Evolutionary conservation across 2,329 filamentous ascomycete genomes (phyloP), one percentile per base, ranked within the genome.

Genomic region (Knoxdaviesia proteae): DNA sequence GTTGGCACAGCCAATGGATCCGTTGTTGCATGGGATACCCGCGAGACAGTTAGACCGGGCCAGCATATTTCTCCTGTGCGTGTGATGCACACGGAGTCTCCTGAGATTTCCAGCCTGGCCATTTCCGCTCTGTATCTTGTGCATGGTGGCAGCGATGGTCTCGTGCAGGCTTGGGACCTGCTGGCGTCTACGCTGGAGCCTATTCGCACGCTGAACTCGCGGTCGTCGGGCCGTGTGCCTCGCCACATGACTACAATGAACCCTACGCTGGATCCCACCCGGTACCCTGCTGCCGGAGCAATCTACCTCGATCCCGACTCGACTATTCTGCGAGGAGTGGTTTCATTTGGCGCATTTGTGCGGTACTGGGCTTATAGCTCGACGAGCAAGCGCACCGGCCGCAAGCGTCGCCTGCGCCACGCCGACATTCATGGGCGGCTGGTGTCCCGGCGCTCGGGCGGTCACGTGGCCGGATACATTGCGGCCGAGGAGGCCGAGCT

Each of bases 141-240:
- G 6, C 84, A 94, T 56, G 90, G 90, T 41, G 90, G 90, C 31
- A 94, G 82, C 50, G 90, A 98, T 59, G 88, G 90, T 1, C 71
- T 96, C 3, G 88, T 94, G 5, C 90, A 96, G 57, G 83, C 86
- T 5, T 98, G 90, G 90, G 90, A 98, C 61, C 83, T 82, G n/a
- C 64, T 98, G 39, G 84, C 79, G 1, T 96, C 88, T 2, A 80
- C 71, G 0, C 60, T 69, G 11, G 75, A 79, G 20, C 84, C 90
- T 0, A 71, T 96, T 42, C 76, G 86, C 36, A 96, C 86, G 0
- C 66, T 98, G 43, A 87, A 93, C 54, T 84, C 84, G 3, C 77
- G 81, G 9, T 86, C 88, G 49, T 82, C 82, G 2, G 79, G 81
- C 6, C 77, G 84, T 32, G 80, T 87, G 41, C 81, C 87, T 48